Conservation (phyloP, 192 early-diverging fungal genomes). For the Nowakowskiella sp. region DNA sequence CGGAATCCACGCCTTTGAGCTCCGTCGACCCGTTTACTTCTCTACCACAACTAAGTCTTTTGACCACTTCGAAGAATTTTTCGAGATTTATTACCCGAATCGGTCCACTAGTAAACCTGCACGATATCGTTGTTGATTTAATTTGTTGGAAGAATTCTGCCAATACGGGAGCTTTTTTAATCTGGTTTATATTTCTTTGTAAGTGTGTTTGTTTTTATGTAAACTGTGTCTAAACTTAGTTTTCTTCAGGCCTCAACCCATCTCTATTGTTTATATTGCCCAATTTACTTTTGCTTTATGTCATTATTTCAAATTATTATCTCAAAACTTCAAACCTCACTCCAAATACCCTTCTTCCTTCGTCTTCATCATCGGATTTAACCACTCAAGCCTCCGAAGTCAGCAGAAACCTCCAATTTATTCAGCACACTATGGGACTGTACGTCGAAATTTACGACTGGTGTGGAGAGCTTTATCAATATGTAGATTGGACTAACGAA, state of each 20-base stretch:
- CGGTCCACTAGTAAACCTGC: conserved; percentile 52
- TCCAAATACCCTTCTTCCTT: conserved; percentile 16
- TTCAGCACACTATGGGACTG: conserved; percentile 50
- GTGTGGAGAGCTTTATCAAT: neutral
- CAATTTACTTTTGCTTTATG: conserved; percentile 38
- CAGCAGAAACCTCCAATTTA: conserved; percentile 59
- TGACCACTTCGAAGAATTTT: conserved; percentile 61
- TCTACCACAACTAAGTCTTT: conserved; percentile 50
- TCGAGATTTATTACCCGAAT: conserved; percentile 56
- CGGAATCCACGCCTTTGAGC: too few relatives aligned
- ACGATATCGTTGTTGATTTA: conserved; percentile 53
- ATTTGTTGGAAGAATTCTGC: conserved; percentile 64
- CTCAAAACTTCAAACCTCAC: conserved; percentile 26
- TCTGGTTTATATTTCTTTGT: conserved; percentile 27
- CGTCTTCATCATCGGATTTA: conserved; percentile 1
- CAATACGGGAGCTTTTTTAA: conserved; percentile 40
- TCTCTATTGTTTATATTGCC: conserved; percentile 44
- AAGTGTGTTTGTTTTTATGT: conserved; percentile 23
- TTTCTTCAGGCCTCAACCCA: conserved; percentile 46
- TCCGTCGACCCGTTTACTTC: too few relatives aligned
- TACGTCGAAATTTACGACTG: neutral
- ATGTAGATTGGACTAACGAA: neutral
- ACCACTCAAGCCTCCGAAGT: conserved; percentile 42
- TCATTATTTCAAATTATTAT: conserved; percentile 47
- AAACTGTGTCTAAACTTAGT: conserved; percentile 4